Evolutionary conservation across 2,329 filamentous ascomycete genomes (phyloP).

Genomic region (Chrysoporthe austroafricana): DNA sequence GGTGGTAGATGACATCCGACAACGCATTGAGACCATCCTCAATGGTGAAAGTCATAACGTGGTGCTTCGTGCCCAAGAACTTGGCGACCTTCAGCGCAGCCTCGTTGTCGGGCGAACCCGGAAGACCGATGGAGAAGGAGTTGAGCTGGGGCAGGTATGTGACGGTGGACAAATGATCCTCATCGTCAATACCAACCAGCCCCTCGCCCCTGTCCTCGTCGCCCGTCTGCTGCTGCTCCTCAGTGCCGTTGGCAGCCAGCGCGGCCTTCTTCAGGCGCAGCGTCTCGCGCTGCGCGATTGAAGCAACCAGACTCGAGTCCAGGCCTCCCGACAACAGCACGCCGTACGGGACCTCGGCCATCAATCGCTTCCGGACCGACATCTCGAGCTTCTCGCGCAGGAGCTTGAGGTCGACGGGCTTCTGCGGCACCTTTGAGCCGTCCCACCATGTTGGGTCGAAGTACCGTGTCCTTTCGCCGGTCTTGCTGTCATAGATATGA

Average conservation of each 20-base stretch:
- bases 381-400: constrained; percentile 84
- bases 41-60: constrained; percentile 97
- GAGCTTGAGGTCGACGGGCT: constrained; percentile 80
- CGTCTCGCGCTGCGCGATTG: constrained; percentile 94
- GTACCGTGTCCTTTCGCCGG: constrained; percentile 82
- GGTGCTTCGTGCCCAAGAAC: constrained; percentile 96
- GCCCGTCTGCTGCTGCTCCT: constrained; percentile 42
- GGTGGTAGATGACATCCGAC: constrained; percentile 96
- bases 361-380: constrained; percentile 92
- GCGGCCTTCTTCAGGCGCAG: constrained; percentile 72
- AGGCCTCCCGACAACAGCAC: constrained; percentile 93
- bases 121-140: constrained; percentile 97
- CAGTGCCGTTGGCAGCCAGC: constrained; percentile 50
- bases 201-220: constrained; percentile 67
- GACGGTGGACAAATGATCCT: constrained; percentile 85
- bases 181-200: constrained; percentile 92
- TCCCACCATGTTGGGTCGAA: constrained; percentile 95
- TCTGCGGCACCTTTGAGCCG: constrained; percentile 73
- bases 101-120: constrained; percentile 87
- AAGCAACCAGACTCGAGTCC: constrained; percentile 92
- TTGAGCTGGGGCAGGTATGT: constrained; percentile 94
- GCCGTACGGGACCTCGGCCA: constrained; percentile 98
- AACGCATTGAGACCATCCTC: constrained; percentile 96
- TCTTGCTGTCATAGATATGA: constrained; percentile 94
- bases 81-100: constrained; percentile 92